Evolutionary conservation across 192 early-diverging fungal species (phyloP).

Genomic region (Thoreauomyces humboldtii): DNA sequence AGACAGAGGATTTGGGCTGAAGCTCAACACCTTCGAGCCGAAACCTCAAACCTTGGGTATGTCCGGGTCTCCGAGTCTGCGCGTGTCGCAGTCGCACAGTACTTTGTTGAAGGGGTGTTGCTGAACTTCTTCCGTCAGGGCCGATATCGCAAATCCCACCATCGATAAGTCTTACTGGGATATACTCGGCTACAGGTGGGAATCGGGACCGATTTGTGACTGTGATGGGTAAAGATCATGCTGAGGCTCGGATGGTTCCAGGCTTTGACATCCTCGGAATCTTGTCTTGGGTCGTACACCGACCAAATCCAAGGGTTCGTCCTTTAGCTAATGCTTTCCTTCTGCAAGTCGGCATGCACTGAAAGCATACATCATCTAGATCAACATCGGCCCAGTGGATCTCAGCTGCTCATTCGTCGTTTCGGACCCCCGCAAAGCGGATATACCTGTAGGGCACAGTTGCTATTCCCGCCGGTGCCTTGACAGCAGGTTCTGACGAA

Average conservation of each 20-base stretch:
- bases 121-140: no score
- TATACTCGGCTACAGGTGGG: conserved; percentile 27
- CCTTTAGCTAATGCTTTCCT: no score
- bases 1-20: no score
- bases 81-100: no score
- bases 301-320: conserved; percentile 56
- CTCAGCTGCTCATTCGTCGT: conserved; percentile 57
- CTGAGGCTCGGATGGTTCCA: neutral
- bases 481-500: neutral
- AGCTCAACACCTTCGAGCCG: no score
- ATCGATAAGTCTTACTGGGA: conserved; percentile 18
- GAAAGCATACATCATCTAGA: conserved; percentile 1
- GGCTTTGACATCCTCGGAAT: conserved; percentile 47
- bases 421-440: conserved; percentile 56
- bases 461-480: no score
- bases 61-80: no score
- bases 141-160: conserved; percentile 14
- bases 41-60: no score
- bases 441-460: conserved; percentile 44
- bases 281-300: conserved; percentile 34
- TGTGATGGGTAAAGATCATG: neutral
- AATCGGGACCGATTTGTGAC: neutral
- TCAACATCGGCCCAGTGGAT: conserved; percentile 53
- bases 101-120: no score
- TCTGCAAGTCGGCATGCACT: no score